These are phyloP conservation scores for Hymenotorrendiella dingleyae DNA, from an alignment of 2,329 filamentous ascomycete genomes.

Conservation along the genomic window DNA sequence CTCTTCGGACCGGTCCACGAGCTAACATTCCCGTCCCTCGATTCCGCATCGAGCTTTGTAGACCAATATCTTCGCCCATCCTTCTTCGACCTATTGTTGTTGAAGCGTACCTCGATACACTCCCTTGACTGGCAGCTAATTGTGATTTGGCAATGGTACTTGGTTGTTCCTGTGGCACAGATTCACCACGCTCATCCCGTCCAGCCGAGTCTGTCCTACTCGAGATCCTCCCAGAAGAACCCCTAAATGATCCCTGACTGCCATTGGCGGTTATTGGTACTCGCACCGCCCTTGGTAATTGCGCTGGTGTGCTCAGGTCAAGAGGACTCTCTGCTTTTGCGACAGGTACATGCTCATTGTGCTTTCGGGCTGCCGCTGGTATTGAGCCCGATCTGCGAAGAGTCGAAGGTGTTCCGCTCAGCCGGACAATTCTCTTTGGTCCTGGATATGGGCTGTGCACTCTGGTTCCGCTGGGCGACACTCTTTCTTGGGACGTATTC, in stretches of 20 bases:
- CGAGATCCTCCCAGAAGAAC: conserved; percentile 26
- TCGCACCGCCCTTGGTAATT: conserved; percentile 25
- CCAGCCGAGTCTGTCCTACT: conserved; percentile 20
- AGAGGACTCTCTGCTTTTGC: conserved; percentile 24
- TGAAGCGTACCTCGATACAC: conserved; percentile 44
- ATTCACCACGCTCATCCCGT: conserved; percentile 18
- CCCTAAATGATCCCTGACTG: conserved; percentile 21
- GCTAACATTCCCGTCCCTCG: conserved; percentile 77
- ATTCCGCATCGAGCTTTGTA: conserved; percentile 69
- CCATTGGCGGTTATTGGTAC: conserved; percentile 24
- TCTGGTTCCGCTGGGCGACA: conserved; percentile 13
- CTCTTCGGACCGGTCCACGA: conserved; percentile 72
- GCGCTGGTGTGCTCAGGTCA: conserved; percentile 30
- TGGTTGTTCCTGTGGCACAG: conserved; percentile 30
- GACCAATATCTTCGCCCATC: conserved; percentile 56
- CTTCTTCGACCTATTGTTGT: conserved; percentile 45
- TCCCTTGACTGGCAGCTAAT: conserved; percentile 42
- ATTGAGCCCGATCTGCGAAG: conserved; percentile 25
- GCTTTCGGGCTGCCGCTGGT: conserved; percentile 23
- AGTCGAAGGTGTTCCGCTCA: conserved; percentile 29
- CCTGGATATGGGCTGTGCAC: conserved; percentile 26
- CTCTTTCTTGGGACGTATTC: conserved; percentile 6
- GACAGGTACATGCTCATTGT: conserved; percentile 17
- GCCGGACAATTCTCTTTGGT: conserved; percentile 26
- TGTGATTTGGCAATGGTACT: conserved; percentile 45